Base-by-base conservation (phyloP, 1,284 basidiomycete species). In the Pisolithus thermaeus region DNA sequence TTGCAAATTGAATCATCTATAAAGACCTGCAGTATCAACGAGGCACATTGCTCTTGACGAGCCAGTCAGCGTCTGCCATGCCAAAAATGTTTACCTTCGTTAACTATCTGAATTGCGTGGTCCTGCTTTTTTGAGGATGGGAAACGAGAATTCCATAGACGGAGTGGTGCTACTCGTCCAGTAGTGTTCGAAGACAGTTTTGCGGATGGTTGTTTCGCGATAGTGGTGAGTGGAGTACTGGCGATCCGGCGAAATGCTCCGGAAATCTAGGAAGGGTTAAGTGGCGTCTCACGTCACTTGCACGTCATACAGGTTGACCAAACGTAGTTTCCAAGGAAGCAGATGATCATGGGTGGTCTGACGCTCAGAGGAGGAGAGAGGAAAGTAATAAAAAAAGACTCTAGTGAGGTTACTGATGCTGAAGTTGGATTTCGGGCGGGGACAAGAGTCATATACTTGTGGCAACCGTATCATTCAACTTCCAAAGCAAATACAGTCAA, bases 141-240 rank as follows among this genome's bases (percentile, higher is more conserved):
- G 45, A 77, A 71, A 55, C 74, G 76, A 20, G 80, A 78, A 53
- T 73, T 78, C 87, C 87, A 90, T 54, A 84, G 74, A 55, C 79
- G 76, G 42, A 74, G 63, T 1, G 92, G 92, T 11, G 87, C 88
- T 58, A 93, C 79, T n/a, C n/a, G n/a, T n/a, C 87, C 88, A 91
- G 69, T 87, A 91, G 60, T 92, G 76, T 37, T 72, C 69, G 70
- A 76, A 83, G 55, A 78, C 71, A 39, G 65, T 7, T 54, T n/a
- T n/a, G n/a, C 30, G 30, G 59, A 38, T 12, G 59, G 22, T 49
- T 47, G 11, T 53, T 37, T 41, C 57, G 20, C 28, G 58, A 64
- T 57, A 76, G 68, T 52, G 77, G 73, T 63, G 79, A n/a, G n/a
- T n/a, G n/a, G n/a, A n/a, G n/a, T n/a, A 82, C 87, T 55, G 75